Evolutionary conservation across 2,329 filamentous ascomycete genomes (phyloP).

Genomic region (Pseudogymnoascus sp.): DNA sequence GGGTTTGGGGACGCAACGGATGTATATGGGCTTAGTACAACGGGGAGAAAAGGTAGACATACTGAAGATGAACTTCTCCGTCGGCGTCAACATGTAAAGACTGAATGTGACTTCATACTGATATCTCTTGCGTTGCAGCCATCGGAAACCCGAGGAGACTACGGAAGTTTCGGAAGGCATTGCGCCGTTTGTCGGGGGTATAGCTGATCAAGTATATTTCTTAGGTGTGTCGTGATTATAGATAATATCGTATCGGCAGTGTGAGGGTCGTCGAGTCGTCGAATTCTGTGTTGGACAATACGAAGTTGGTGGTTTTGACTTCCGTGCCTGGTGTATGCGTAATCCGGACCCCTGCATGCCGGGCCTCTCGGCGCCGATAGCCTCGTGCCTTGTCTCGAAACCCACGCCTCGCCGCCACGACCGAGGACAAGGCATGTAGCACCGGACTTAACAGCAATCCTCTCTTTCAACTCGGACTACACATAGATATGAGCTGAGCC

Average conservation of each 20-base stretch:
- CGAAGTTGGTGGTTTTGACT: background rate
- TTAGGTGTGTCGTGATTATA: background rate
- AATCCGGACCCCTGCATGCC: background rate
- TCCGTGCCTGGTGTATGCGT: background rate
- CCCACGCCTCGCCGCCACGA: background rate
- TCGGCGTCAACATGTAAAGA: conserved; percentile 94
- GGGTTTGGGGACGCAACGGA: background rate
- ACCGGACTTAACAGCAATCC: background rate
- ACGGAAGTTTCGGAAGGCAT: conserved; percentile 5
- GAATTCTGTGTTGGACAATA: background rate
- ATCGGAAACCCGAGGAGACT: conserved; percentile 48
- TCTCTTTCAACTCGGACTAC: background rate
- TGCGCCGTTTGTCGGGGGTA: background rate
- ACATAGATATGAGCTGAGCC: background rate
- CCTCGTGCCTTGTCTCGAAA: background rate
- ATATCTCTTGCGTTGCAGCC: conserved; percentile 92
- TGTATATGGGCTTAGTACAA: background rate
- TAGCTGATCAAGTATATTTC: background rate
- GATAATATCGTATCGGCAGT: background rate
- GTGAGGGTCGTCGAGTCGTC: background rate
- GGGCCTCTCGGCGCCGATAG: conserved; percentile 5
- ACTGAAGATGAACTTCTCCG: conserved; percentile 98
- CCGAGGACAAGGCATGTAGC: background rate
- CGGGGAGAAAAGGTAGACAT: conserved; percentile 33
- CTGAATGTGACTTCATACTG: conserved; percentile 94